Conservation (phyloP, 805 yeast genomes). For the Pichia thaimueangensis region DNA sequence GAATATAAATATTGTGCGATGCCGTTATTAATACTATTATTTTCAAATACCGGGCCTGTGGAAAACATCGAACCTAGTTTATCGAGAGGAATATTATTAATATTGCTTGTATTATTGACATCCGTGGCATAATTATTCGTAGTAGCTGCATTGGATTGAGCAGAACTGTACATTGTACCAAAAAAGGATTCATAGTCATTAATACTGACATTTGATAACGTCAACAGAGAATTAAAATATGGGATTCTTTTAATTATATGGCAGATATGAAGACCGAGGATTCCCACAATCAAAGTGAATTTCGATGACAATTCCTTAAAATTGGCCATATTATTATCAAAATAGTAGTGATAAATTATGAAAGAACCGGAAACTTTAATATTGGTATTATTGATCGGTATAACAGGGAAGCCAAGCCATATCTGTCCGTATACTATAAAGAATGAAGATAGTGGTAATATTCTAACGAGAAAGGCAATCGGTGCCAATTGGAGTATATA, state of each 20-base stretch:
- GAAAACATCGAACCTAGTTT: no score
- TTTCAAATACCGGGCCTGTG: no score
- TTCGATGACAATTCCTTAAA: background rate
- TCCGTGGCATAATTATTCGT: background rate
- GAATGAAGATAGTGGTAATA: slow-evolving; percentile 52
- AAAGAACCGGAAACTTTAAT: slow-evolving; percentile 11
- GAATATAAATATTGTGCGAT: background rate
- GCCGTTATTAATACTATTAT: background rate
- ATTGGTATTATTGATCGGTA: slow-evolving; percentile 9
- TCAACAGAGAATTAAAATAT: background rate
- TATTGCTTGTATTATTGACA: background rate
- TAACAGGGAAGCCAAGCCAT: slow-evolving; percentile 55
- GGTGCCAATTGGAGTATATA: slow-evolving; percentile 15
- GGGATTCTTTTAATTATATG: slow-evolving; percentile 1
- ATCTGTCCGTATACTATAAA: slow-evolving; percentile 40
- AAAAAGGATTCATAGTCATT: background rate
- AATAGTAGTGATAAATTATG: slow-evolving; percentile 12
- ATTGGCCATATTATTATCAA: slow-evolving; percentile 5
- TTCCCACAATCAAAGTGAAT: background rate
- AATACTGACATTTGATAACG: background rate
- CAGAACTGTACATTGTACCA: background rate
- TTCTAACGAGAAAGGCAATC: slow-evolving; percentile 35
- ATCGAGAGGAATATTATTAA: no score
- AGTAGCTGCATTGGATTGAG: background rate
- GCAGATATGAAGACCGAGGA: background rate